Conservation (phyloP, 106 monocot genomes). For the Acorus gramineus region DNA sequence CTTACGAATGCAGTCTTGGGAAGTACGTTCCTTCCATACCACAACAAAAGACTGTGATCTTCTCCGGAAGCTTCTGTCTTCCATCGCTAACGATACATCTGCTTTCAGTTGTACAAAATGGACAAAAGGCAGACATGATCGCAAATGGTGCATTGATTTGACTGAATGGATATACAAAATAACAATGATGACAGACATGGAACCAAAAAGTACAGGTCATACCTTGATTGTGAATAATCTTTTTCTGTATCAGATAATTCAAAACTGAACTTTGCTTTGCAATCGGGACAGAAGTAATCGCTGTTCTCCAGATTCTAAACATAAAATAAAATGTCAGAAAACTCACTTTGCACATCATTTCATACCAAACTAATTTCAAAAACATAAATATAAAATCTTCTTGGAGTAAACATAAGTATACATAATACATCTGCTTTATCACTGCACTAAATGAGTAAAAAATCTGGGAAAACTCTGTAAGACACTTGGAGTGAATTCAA, state of each 20-base stretch:
- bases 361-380: too few species aligned
- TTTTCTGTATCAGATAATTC: slow-evolving; percentile 33
- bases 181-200: not conserved
- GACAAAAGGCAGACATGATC: too few species aligned
- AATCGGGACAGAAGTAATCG: slow-evolving; percentile 83
- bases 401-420: too few species aligned
- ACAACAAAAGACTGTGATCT: slow-evolving; percentile 48
- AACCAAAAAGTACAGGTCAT: not conserved
- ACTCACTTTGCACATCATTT: not conserved
- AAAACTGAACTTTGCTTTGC: slow-evolving; percentile 52
- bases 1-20: slow-evolving; percentile 74
- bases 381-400: too few species aligned
- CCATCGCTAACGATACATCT: slow-evolving; percentile 27
- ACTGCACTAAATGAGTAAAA: too few species aligned
- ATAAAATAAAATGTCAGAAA: slow-evolving; percentile 3
- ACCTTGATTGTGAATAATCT: slow-evolving; percentile 33
- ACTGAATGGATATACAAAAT: too few species aligned
- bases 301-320: slow-evolving; percentile 52
- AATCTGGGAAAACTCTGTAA: too few species aligned
- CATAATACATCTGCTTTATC: too few species aligned
- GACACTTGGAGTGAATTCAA: too few species aligned
- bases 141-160: too few species aligned
- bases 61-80: slow-evolving; percentile 17
- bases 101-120: not conserved
- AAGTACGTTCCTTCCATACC: slow-evolving; percentile 76